phyloP scores from a whole-genome alignment of 2,329 filamentous ascomycete species.

The Periglandula ipomoeae region DNA sequence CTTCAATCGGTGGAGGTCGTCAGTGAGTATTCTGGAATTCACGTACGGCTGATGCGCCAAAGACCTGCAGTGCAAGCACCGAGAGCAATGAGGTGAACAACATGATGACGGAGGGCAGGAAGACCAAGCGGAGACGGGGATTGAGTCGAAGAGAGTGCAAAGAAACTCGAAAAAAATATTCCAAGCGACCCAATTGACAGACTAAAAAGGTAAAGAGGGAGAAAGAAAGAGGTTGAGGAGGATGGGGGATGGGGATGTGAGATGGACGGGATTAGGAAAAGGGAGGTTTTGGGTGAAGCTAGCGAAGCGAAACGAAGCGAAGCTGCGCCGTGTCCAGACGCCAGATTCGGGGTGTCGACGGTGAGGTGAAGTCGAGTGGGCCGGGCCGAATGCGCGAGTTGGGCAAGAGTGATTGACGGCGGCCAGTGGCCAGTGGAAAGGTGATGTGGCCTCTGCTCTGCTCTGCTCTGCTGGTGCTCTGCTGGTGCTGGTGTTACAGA shows the following conservation, averaged over 20 bases:
- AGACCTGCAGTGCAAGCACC: constrained; percentile 7
- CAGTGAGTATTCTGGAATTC: not conserved
- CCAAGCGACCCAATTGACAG: constrained; percentile 1
- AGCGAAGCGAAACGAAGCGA: not conserved
- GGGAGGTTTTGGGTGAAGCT: not conserved
- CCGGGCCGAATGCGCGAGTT: no score
- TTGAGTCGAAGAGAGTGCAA: not conserved
- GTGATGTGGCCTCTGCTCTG: no score
- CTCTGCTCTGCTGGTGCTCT: no score
- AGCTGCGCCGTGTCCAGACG: not conserved
- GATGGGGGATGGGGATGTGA: not conserved
- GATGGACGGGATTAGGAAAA: not conserved
- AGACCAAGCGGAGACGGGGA: not conserved
- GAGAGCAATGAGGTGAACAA: constrained; percentile 8
- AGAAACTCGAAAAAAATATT: not conserved
- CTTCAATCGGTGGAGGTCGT: not conserved
- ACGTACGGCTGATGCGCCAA: constrained; percentile 8
- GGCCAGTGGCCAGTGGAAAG: no score
- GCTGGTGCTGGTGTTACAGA: no score
- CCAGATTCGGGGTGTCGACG: no score
- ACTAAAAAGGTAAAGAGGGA: not conserved
- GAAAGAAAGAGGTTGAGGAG: not conserved
- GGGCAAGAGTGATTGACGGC: no score
- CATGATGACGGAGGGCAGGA: constrained; percentile 1
- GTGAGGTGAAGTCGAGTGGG: no score